phyloP scores from a whole-genome alignment of 345 rosid species.

The Lepidium africanum region DNA sequence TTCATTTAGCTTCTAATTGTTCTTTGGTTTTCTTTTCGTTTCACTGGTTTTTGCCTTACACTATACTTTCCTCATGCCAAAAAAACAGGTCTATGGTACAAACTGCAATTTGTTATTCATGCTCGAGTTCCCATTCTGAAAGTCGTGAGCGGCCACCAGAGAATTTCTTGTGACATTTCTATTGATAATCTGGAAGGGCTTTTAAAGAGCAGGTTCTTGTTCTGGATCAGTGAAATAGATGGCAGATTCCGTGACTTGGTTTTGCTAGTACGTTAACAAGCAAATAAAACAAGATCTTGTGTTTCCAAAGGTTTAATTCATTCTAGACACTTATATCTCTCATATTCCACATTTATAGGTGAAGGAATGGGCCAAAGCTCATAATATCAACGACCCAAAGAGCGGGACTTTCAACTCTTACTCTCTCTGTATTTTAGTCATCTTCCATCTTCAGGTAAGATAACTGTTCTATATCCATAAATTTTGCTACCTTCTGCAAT shows the following conservation, averaged over 20 bases:
- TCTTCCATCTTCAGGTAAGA: conserved; percentile 90
- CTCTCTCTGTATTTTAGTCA: conserved; percentile 69
- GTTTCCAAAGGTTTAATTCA: not conserved
- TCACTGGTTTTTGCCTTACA: not conserved
- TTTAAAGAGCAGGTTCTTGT: conserved; percentile 68
- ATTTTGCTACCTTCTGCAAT: not conserved
- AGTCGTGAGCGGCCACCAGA: conserved; percentile 36
- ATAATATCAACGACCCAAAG: conserved; percentile 66
- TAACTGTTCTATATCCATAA: not conserved
- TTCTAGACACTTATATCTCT: not conserved
- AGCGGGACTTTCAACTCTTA: conserved; percentile 69
- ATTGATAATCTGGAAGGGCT: conserved; percentile 69
- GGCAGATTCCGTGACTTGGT: conserved; percentile 77
- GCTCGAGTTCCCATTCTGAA: conserved; percentile 90
- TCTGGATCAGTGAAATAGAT: conserved; percentile 78
- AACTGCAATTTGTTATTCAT: conserved; percentile 43
- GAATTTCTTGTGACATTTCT: conserved; percentile 82
- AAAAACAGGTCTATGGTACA: conserved; percentile 45
- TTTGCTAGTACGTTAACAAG: conserved; percentile 47
- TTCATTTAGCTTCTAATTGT: not conserved
- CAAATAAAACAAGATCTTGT: conserved; percentile 3
- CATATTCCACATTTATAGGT: conserved; percentile 44
- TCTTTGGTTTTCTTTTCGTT: not conserved
- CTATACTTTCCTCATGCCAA: not conserved
- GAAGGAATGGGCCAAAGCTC: conserved; percentile 96